Evolutionary conservation across 2,329 filamentous ascomycete species (phyloP), one percentile per base, ranked within the genome.

Genomic region (Calcarisporium arbuscula): DNA sequence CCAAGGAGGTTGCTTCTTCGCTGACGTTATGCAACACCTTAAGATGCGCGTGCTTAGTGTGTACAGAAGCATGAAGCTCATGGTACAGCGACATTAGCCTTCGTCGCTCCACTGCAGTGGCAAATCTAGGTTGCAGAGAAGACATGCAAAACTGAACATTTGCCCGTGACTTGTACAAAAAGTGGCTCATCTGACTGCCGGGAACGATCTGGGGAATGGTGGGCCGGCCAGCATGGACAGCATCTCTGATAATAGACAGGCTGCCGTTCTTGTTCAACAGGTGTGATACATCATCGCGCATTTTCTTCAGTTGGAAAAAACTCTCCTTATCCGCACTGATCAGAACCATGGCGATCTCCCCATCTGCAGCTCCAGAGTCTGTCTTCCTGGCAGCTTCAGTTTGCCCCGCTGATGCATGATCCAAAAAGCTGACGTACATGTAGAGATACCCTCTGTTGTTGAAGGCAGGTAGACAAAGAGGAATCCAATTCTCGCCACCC

Each of bases 111-210:
- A 85, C 64, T 5, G 74, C 55, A 15, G 52, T 49, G 23, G 46
- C 48, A 51, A 92, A 92, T 37, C 80, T 67, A 0, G 85, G 82
- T 8, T 77, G 70, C 41, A 87, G 82, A 0, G 85, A 80, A 2
- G 89, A 84, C 86, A 94, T 95, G 47, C 79, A 83, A 59, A 95
- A 98, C 57, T 98, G 94, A 19, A 98, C 92, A 49, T 98, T 95
- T 15, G 82, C 80, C 40, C 86, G 77, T 12, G 86, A 95, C 61
- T 96, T 98, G 70, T 95, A 98, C 14, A 98, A 64, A 53, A 96
- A 98, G 65, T 98, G 92, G 47, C 83, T 81, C 34, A 96, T 66
- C 20, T 83, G 80, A 12, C 82, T 85, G 17, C 83, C 85, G 0
- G 88, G 85, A 2, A 88, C 74, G 39, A 98, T 80, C 39, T 92